Percentiles rank a stretch among this genome's conserved stretches.
Conservation (phyloP, 352 stramenopile species). For the Phytophthora macrochlamydospora region DNA sequence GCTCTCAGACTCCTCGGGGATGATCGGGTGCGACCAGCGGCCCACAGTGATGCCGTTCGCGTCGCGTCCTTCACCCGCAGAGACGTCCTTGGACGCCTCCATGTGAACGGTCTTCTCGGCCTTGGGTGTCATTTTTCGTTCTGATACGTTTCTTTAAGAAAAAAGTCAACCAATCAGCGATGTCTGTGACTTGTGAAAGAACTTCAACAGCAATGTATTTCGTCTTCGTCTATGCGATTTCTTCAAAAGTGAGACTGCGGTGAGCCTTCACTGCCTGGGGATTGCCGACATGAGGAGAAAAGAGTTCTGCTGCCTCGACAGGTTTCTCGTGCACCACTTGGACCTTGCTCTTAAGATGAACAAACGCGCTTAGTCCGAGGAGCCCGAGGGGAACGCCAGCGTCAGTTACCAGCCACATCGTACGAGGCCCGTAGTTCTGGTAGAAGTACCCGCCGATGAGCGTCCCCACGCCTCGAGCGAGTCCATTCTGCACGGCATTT, state of each 20-base stretch:
- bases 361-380: conserved; percentile 57
- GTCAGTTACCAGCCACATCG: conserved; percentile 75
- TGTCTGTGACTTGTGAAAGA: too few species aligned
- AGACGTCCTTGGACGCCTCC: neutral
- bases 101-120: conserved; percentile 31
- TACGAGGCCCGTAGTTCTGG: conserved; percentile 62
- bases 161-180: too few species aligned
- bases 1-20: conserved; percentile 26
- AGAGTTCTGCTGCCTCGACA: conserved; percentile 66
- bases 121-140: conserved; percentile 2
- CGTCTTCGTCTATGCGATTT: conserved; percentile 23
- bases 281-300: conserved; percentile 62
- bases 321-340: conserved; percentile 37
- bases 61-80: conserved; percentile 17
- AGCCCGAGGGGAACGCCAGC: conserved; percentile 71
- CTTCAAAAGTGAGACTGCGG: conserved; percentile 25
- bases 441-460: conserved; percentile 82
- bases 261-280: conserved; percentile 38
- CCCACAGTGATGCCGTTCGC: conserved; percentile 32
- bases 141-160: too few species aligned
- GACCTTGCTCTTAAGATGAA: conserved; percentile 57
- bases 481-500: conserved; percentile 77
- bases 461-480: conserved; percentile 67
- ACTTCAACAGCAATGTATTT: too few species aligned
- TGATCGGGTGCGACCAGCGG: conserved; percentile 35